Percentiles rank a stretch among this genome's conserved stretches.
phyloP scores from a whole-genome alignment of 768 basidiomycete species.

The Glaciozyma antarctica region DNA sequence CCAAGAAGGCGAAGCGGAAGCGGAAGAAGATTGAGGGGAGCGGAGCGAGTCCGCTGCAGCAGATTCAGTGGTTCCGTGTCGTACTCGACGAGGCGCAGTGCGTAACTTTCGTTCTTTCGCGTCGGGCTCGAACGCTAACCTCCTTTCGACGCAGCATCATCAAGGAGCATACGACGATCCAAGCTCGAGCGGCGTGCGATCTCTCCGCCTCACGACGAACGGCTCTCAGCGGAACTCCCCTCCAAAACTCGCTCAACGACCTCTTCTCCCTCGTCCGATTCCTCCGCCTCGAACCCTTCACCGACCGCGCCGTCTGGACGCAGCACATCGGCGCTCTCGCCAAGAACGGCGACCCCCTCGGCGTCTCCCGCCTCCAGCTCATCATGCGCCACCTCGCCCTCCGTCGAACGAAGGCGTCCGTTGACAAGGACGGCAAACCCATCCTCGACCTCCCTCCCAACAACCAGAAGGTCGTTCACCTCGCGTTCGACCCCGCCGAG shows the following conservation, averaged over 20 bases:
- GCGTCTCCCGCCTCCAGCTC: conserved; percentile 83
- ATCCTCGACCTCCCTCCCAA: conserved; percentile 84
- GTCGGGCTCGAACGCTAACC: neutral
- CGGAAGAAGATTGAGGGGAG: conserved; percentile 61
- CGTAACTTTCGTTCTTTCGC: neutral
- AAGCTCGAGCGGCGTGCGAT: conserved; percentile 89
- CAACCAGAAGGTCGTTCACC: conserved; percentile 73
- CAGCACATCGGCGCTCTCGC: conserved; percentile 86
- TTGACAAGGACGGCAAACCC: conserved; percentile 63
- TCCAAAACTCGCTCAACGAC: conserved; percentile 98
- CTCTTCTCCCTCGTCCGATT: conserved; percentile 96
- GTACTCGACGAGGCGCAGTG: conserved; percentile 37
- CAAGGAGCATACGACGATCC: conserved; percentile 90
- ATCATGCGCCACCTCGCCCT: conserved; percentile 96
- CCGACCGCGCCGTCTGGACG: conserved; percentile 87
- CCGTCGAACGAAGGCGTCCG: conserved; percentile 89
- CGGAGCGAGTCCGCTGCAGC: conserved; percentile 68
- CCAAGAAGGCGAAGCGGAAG: conserved; percentile 53
- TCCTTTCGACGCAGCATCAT: conserved; percentile 59
- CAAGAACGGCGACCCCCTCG: conserved; percentile 72
- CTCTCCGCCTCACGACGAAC: conserved; percentile 84
- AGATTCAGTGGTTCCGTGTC: conserved; percentile 75
- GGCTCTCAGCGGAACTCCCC: conserved; percentile 94
- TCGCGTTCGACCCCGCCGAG: conserved; percentile 75
- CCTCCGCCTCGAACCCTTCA: conserved; percentile 77